Base-by-base conservation (phyloP, 2,329 filamentous ascomycete species). In the Bipolaris victoriae region DNA sequence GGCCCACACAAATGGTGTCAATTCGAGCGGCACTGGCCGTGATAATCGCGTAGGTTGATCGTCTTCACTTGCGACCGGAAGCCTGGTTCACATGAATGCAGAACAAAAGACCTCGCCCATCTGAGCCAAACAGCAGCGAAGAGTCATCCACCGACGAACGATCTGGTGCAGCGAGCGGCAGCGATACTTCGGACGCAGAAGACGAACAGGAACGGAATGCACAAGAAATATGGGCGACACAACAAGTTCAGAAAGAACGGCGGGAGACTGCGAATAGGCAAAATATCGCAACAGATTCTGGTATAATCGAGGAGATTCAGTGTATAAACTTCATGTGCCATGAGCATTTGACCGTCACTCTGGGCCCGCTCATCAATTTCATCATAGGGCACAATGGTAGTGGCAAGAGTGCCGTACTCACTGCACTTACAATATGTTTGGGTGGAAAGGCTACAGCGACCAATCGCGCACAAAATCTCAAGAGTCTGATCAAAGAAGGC, bases 291-390 rank as follows among this genome's bases (percentile, higher is more conserved):
- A 89, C 91, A 0, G 90, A 96, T 37, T 89, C 90, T 66, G 93
- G 92, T 1, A 94, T 98, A 52, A 89, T 98, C 45, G 90, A 97
- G 75, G 88, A 88, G 61, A 90, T 98, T 53, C 90, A 88, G 36
- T 96, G 92, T 74, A 85, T 87, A 67, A 97, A 97, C 75, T 98
- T 98, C 77, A 98, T 98, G 95, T 98, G 94, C 70, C 95, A 99
- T 74, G 82, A 87, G 43, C 88, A 89, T 53, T 84, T 98, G 16
- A 86, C 89, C 41, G 90, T 96, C 58, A 85, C 90, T 55, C 82
- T 99, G n/a, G 95, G 95, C 0, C 95, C 95, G 0, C 81, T 97
- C 36, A 96, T 99, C 76, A 99, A 99, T 77, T 99, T 99, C 77
- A 93, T 99, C 60, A 93, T 97, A 53, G 95, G 95, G 15, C 92